Percentiles rank a stretch among this genome's conserved stretches.
phyloP scores from a whole-genome alignment of 2,329 filamentous ascomycete species.

The Fusarium continuum region DNA sequence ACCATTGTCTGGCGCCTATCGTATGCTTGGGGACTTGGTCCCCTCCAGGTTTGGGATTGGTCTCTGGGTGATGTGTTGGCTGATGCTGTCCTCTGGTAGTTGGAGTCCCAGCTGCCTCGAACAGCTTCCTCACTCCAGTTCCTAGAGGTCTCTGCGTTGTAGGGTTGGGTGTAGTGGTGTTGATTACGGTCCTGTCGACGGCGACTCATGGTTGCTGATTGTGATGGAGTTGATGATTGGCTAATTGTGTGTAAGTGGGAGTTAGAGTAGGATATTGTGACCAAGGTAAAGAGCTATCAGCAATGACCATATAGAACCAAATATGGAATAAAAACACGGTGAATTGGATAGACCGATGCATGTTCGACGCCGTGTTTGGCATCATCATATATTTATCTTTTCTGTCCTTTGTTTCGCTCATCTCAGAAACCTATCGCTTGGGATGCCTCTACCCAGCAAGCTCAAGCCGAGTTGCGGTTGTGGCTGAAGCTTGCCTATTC shows the following conservation, averaged over 20 bases:
- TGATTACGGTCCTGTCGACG: constrained; percentile 29
- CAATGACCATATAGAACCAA: background rate
- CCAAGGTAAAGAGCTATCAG: background rate
- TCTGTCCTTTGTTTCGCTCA: background rate
- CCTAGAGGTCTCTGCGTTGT: constrained; percentile 37
- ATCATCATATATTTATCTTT: constrained; percentile 25
- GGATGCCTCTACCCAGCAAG: constrained; percentile 35
- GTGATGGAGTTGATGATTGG: constrained; percentile 15
- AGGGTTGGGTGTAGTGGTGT: constrained; percentile 8
- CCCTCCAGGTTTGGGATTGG: constrained; percentile 26
- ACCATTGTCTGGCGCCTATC: constrained; percentile 36
- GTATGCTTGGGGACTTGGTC: constrained; percentile 25
- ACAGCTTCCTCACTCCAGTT: constrained; percentile 45
- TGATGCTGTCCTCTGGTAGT: constrained; percentile 34
- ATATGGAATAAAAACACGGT: background rate
- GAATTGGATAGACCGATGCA: constrained; percentile 1
- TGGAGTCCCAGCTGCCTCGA: constrained; percentile 41
- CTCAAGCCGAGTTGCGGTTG: constrained; percentile 27
- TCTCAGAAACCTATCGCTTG: background rate
- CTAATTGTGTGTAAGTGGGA: constrained; percentile 22
- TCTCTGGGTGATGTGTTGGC: constrained; percentile 33
- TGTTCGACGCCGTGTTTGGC: background rate
- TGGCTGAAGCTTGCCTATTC: constrained; percentile 40
- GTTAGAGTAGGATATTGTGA: background rate
- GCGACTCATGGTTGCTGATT: constrained; percentile 34